These are phyloP conservation scores for Phlegmacium glaucopus DNA, from an alignment of 768 basidiomycete genomes.

Conservation along the genomic window DNA sequence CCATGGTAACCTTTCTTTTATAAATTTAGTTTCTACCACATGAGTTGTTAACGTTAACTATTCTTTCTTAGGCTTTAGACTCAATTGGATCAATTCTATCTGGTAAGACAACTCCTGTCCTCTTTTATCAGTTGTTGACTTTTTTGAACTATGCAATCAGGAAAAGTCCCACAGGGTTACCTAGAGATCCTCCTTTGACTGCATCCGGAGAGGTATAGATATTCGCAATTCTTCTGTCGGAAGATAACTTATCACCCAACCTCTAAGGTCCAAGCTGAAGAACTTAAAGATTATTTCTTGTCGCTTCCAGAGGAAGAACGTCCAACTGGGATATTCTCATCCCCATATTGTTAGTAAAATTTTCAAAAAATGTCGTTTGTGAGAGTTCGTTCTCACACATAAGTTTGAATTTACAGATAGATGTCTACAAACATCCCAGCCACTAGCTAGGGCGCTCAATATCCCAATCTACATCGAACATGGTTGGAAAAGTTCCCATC, in stretches of 20 bases:
- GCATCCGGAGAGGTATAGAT: constrained; percentile 59
- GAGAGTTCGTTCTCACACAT: neutral
- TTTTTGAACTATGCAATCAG: constrained; percentile 34
- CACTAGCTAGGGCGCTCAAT: constrained; percentile 55
- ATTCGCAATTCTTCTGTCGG: constrained; percentile 4
- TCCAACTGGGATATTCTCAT: constrained; percentile 80
- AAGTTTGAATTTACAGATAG: constrained; percentile 50
- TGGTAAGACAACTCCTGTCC: constrained; percentile 48
- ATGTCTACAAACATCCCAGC: constrained; percentile 79
- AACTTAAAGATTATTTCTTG: constrained; percentile 62
- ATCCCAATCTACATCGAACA: constrained; percentile 80
- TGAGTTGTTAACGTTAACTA: constrained; percentile 5
- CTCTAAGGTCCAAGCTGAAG: constrained; percentile 63
- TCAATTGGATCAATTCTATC: constrained; percentile 65
- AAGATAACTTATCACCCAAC: neutral
- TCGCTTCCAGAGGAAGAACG: constrained; percentile 61
- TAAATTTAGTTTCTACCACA: neutral
- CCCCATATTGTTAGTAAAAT: constrained; percentile 71
- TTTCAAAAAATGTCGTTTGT: neutral
- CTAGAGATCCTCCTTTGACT: constrained; percentile 72
- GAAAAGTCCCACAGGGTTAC: constrained; percentile 62
- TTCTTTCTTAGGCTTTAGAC: constrained; percentile 54
- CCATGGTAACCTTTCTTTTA: constrained; percentile 46
- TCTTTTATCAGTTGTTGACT: constrained; percentile 4
- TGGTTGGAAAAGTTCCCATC: constrained; percentile 35